Conservation (phyloP, 148 eudicot species). For the Rhododendron henanense region DNA sequence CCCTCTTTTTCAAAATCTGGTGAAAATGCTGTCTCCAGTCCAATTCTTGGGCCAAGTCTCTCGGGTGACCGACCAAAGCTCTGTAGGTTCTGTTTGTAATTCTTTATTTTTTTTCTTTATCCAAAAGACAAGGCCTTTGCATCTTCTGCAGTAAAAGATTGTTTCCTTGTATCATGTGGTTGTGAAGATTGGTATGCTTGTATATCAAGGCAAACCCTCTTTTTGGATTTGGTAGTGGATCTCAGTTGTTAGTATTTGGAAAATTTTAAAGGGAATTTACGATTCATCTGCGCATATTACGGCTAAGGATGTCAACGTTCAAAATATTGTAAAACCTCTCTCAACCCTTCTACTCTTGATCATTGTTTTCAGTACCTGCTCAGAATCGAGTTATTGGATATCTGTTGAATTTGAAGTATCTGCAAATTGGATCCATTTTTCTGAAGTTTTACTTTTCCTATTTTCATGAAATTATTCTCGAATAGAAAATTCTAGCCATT, state of each 20-base stretch:
- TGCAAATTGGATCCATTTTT: background rate
- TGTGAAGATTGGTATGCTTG: background rate
- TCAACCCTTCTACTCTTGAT: background rate
- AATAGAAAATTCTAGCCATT: background rate
- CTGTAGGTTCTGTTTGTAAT: background rate
- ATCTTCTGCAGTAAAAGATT: slow-evolving; percentile 11
- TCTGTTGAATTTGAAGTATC: background rate
- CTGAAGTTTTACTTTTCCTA: background rate
- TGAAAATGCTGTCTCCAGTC: slow-evolving; percentile 10
- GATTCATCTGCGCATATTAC: background rate
- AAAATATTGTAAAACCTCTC: background rate
- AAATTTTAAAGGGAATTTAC: background rate
- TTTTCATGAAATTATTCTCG: background rate
- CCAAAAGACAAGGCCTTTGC: slow-evolving; percentile 10
- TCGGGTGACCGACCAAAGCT: background rate
- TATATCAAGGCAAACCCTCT: background rate
- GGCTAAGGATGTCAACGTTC: background rate
- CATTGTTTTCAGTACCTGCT: background rate
- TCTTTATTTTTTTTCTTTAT: background rate
- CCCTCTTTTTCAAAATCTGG: slow-evolving; percentile 13
- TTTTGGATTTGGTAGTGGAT: background rate
- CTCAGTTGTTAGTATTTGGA: background rate
- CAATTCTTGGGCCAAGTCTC: slow-evolving; percentile 13
- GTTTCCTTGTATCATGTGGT: background rate
- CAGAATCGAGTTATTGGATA: background rate